Evolutionary conservation across 225 moss, liverwort and hornwort species (phyloP).

Genomic region (Climacium dendroides): DNA sequence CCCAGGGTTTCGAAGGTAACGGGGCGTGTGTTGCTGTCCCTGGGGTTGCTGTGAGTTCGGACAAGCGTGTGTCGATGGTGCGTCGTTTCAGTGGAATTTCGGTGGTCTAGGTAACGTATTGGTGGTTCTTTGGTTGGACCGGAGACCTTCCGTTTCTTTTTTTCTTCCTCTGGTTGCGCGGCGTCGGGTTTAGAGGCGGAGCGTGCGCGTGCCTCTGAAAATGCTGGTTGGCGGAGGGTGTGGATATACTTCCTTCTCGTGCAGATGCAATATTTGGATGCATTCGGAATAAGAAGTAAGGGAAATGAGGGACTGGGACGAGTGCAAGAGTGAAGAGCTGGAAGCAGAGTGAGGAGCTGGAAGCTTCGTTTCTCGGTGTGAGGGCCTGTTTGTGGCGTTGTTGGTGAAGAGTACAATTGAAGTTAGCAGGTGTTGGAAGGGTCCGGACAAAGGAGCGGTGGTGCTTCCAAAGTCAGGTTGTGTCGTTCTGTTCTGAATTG

Average conservation of each 20-base stretch:
- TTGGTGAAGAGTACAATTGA: background rate
- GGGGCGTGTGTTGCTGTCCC: background rate
- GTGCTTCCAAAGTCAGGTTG: background rate
- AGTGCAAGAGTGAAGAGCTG: background rate
- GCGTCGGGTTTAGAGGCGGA: background rate
- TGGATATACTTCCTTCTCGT: background rate
- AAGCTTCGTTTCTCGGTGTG: background rate
- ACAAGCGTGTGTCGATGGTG: background rate
- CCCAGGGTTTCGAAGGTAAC: slow-evolving; percentile 3
- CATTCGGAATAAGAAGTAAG: background rate
- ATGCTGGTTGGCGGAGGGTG: background rate
- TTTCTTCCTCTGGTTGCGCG: background rate
- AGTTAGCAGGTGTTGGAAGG: background rate
- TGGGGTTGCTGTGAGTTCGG: background rate
- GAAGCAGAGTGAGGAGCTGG: background rate
- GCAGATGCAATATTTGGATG: background rate
- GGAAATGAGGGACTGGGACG: background rate
- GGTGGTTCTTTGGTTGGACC: background rate
- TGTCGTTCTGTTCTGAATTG: background rate
- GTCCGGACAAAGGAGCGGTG: background rate
- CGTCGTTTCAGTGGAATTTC: background rate
- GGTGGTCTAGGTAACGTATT: background rate
- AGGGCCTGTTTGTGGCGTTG: background rate
- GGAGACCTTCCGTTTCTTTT: background rate
- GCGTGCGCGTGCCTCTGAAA: background rate